phyloP scores from a whole-genome alignment of 441 rosid species.

The Pelargonium australe region DNA sequence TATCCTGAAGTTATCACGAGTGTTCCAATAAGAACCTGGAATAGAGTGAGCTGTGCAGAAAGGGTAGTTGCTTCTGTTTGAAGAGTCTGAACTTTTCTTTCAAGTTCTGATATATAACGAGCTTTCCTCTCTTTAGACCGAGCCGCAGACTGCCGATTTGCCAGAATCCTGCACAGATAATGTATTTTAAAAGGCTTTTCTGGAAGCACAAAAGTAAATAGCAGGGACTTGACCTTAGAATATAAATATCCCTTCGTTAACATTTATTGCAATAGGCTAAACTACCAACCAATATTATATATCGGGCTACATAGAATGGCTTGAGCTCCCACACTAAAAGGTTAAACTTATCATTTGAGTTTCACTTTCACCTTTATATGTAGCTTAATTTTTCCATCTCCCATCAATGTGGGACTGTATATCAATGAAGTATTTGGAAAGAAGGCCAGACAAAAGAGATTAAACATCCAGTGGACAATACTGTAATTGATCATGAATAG shows the following conservation, averaged over 20 bases:
- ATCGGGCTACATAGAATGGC: no score
- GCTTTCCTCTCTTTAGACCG: conserved; percentile 87
- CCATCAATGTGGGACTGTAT: no score
- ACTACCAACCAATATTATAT: no score
- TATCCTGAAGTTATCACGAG: not conserved
- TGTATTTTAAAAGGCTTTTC: not conserved
- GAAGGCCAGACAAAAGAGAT: not conserved
- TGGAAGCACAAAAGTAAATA: not conserved
- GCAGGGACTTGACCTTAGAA: not conserved
- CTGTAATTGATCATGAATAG: not conserved
- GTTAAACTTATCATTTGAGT: no score
- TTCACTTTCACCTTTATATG: no score
- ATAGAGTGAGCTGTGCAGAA: conserved; percentile 74
- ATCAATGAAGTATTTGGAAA: not conserved
- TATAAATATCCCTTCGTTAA: no score
- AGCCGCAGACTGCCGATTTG: conserved; percentile 89
- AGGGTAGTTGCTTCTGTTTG: conserved; percentile 90
- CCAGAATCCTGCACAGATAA: conserved; percentile 49
- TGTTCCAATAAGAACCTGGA: conserved; percentile 44
- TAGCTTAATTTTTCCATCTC: no score
- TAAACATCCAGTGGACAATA: not conserved
- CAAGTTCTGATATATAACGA: conserved; percentile 70
- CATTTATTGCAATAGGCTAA: no score
- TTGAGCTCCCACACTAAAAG: no score
- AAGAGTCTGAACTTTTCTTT: conserved; percentile 78